Base-by-base conservation (phyloP, 805 yeast genomes). In the Lipomyces chichibuensis region DNA sequence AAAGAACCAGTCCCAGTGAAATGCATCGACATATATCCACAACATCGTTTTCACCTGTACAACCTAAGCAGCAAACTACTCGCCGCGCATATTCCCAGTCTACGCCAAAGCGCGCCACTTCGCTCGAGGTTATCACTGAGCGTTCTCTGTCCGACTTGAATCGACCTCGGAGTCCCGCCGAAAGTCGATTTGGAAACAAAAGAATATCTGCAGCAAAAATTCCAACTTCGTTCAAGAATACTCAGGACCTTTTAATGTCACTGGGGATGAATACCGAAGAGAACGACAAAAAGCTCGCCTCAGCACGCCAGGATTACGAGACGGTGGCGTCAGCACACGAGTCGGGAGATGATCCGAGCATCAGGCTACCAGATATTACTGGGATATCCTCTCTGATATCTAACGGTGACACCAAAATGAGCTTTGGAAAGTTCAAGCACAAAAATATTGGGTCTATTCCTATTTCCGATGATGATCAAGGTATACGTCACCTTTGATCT, bases 381-480 rank as follows among this genome's bases (percentile, higher is more conserved):
- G 71, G 66, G n/a, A 63, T 69, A 20, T 54, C 72, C 7, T 61
- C 71, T 1, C 37, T 69, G 49, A 35, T 69, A 25, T 64, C 69
- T 11, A 56, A 23, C 7, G 71, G 61, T 27, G 54, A 56, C 13
- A 57, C 64, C 9, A 23, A 54, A 14, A 33, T 51, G n/a, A 53
- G 52, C 39, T n/a, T 55, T 43, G 35, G 20, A 9, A 37, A 51
- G 39, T 23, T 35, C 20, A 59, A 33, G 52, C 71, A 69, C 46
- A 57, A 54, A 35, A 53, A 37, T 11, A 51, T 69, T n/a, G 67
- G 67, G 23, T 64, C 71, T 3, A 62, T 69, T 13, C 66, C 72
- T 2, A 54, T 69, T 46, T 64, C 71, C 6, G 72, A 64, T n/a
- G 71, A 68, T 25, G 71, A 69, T 43, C 69, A 66, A 51, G 64